phyloP scores from a whole-genome alignment of 2,329 filamentous ascomycete genomes.

The Claviceps digitariae region DNA sequence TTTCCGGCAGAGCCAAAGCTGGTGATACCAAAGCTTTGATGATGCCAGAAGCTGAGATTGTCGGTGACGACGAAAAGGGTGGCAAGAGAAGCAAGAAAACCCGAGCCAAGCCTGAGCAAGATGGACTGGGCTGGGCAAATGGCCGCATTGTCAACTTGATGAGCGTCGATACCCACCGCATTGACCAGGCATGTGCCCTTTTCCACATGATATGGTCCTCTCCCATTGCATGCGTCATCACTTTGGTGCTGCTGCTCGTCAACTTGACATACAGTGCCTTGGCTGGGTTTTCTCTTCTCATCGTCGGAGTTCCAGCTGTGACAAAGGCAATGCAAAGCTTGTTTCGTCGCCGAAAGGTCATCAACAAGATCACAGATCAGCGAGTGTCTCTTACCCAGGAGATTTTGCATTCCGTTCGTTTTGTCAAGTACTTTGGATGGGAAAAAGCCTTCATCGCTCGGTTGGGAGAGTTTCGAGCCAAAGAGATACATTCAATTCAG shows the following conservation, averaged over 20 bases:
- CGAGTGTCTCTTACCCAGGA: conserved; percentile 85
- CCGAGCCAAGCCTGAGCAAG: conserved; percentile 28
- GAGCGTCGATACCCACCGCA: conserved; percentile 87
- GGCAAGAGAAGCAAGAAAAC: conserved; percentile 22
- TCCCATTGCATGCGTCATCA: conserved; percentile 65
- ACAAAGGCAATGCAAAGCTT: conserved; percentile 65
- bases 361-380: conserved; percentile 92
- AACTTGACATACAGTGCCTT: conserved; percentile 86
- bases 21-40: conserved; percentile 41
- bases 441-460: conserved; percentile 74
- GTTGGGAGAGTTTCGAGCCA: conserved; percentile 56
- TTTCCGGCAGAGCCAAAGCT: conserved; percentile 78
- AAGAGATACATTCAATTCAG: conserved; percentile 76
- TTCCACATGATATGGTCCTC: conserved; percentile 89
- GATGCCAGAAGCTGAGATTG: conserved; percentile 26
- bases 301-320: conserved; percentile 65
- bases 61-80: conserved; percentile 33
- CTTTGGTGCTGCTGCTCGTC: conserved; percentile 65
- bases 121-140: conserved; percentile 80
- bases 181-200: conserved; percentile 77
- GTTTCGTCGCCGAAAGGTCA: conserved; percentile 59
- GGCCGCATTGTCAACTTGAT: conserved; percentile 86
- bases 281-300: conserved; percentile 70
- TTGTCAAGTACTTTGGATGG: conserved; percentile 97
- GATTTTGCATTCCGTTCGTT: conserved; percentile 78